Percentiles rank a stretch among this genome's conserved stretches.
These are phyloP conservation scores for Apodospora peruviana DNA, from an alignment of 495 filamentous ascomycete species.

Conservation along the genomic window DNA sequence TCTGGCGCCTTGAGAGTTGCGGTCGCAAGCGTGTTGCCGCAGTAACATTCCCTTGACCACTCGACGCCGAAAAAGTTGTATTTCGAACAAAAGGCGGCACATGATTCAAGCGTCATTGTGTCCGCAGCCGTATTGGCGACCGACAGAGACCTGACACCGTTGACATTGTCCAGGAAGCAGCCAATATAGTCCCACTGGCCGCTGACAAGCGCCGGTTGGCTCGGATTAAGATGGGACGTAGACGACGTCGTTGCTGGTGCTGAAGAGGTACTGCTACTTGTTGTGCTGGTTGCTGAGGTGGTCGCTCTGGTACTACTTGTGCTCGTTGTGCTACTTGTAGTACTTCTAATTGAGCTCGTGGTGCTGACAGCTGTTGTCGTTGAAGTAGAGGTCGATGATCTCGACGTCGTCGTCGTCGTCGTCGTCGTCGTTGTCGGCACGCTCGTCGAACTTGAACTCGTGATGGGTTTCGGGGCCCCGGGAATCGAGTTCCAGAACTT, in stretches of 20 bases:
- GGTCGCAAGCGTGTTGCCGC: conserved; percentile 18
- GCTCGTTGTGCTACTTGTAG: not conserved
- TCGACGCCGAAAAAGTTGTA: conserved; percentile 25
- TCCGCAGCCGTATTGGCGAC: conserved; percentile 31
- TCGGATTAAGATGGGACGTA: conserved; percentile 1
- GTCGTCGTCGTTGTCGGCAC: not conserved
- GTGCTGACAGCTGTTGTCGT: not conserved
- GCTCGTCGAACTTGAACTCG: not conserved
- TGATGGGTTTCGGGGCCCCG: not conserved
- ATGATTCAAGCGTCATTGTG: conserved; percentile 47
- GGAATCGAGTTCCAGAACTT: conserved; percentile 2
- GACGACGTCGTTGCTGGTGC: not conserved
- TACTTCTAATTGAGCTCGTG: not conserved
- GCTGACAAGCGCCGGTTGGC: not conserved
- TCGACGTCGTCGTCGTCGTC: not conserved
- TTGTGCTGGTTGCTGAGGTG: not conserved
- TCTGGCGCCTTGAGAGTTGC: conserved; percentile 12
- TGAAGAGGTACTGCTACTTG: not conserved
- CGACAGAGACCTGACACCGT: conserved; percentile 44
- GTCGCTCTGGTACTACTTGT: not conserved
- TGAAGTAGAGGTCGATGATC: not conserved
- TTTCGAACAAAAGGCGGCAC: conserved; percentile 44
- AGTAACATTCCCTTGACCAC: conserved; percentile 13
- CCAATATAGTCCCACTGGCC: conserved; percentile 18
- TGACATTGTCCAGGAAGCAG: conserved; percentile 26